Conservation (phyloP, 1,284 basidiomycete genomes). For the Rhodotorula sp. region DNA sequence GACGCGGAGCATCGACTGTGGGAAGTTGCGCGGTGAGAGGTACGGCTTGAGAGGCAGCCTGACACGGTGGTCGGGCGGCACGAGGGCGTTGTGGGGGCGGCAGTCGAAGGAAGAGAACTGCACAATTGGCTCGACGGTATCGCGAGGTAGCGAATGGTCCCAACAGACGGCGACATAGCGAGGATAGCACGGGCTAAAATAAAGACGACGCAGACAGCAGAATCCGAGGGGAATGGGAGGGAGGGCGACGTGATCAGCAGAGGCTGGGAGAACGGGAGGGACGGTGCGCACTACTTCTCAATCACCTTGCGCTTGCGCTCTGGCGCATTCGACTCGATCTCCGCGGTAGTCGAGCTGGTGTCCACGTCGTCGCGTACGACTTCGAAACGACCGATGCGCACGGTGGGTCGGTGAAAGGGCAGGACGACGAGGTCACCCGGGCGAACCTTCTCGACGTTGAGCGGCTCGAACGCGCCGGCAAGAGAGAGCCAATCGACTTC, state of each 20-base stretch:
- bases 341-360: neutral
- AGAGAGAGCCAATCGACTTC: constrained; percentile 35
- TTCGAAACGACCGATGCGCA: neutral
- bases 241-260: too few relatives aligned
- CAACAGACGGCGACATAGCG: constrained; percentile 11
- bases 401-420: neutral
- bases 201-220: too few relatives aligned
- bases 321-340: constrained; percentile 6
- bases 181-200: constrained; percentile 11
- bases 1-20: constrained; percentile 61
- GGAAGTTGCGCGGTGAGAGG: constrained; percentile 49
- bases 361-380: constrained; percentile 20
- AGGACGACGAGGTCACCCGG: constrained; percentile 16
- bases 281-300: constrained; percentile 6
- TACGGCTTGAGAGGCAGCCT: neutral
- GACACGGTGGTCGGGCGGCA: neutral
- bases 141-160: neutral
- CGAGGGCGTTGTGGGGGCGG: constrained; percentile 5
- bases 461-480: constrained; percentile 14
- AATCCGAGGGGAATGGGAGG: too few relatives aligned
- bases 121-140: constrained; percentile 1
- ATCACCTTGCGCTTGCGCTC: constrained; percentile 6
- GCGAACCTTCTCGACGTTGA: neutral
- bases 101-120: neutral
- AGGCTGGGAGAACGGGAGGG: too few relatives aligned